These are phyloP conservation scores for Leccinellum rugosiceps DNA, from an alignment of 768 basidiomycete genomes.

Conservation along the genomic window DNA sequence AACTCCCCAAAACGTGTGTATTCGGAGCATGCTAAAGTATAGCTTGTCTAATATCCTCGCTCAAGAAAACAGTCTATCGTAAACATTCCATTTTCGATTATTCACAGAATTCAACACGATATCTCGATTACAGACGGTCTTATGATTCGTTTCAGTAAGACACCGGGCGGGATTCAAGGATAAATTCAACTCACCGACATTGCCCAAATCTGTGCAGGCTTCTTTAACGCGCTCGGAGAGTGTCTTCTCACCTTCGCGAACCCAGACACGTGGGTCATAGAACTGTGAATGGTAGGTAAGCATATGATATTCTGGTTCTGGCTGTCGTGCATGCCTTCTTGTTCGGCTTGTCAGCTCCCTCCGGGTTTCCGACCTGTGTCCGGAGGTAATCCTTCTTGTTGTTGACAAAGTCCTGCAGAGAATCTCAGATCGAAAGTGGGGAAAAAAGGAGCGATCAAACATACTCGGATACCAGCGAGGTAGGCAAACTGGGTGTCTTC, in stretches of 20 bases:
- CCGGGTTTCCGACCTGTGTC: constrained; percentile 95
- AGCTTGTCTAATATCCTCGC: background rate
- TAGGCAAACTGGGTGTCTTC: constrained; percentile 91
- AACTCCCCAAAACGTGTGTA: background rate
- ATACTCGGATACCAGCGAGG: constrained; percentile 75
- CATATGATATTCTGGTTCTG: background rate
- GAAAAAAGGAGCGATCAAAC: constrained; percentile 9
- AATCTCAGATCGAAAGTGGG: background rate
- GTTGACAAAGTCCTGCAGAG: constrained; percentile 70
- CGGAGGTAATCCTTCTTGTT: constrained; percentile 87
- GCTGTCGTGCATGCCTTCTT: constrained; percentile 69
- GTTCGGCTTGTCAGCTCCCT: constrained; percentile 96
- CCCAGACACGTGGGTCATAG: constrained; percentile 98
- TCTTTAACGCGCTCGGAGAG: constrained; percentile 83
- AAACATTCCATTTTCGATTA: constrained; percentile 12
- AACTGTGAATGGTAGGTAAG: constrained; percentile 39
- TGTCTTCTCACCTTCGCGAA: constrained; percentile 97
- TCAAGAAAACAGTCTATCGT: constrained; percentile 15
- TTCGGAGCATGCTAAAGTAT: background rate
- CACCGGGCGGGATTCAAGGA: background rate
- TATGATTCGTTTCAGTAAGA: background rate
- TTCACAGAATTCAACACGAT: background rate
- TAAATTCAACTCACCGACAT: constrained; percentile 41
- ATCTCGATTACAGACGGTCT: constrained; percentile 25
- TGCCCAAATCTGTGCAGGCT: constrained; percentile 89